Conservation (phyloP, 148 eudicot genomes). For the Pouteria glomerata region DNA sequence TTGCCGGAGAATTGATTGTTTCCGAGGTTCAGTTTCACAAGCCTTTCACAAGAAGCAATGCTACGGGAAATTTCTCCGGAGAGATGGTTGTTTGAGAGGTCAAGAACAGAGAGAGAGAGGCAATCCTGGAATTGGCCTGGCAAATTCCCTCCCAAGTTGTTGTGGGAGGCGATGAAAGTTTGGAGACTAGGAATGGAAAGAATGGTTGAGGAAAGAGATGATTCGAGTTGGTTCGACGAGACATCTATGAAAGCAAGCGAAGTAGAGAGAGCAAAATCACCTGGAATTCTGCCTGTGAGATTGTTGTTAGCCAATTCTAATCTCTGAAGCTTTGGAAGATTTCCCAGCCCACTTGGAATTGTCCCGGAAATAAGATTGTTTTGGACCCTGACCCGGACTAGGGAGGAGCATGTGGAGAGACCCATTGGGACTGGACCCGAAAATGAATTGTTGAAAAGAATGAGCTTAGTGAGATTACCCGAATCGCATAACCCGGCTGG, state of each 20-base stretch:
- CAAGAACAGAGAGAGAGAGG: conserved; percentile 71
- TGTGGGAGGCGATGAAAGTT: conserved; percentile 56
- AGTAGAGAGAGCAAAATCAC: conserved; percentile 52
- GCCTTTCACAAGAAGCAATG: conserved; percentile 66
- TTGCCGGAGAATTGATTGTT: conserved; percentile 55
- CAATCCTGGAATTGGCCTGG: conserved; percentile 78
- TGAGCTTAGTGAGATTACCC: conserved; percentile 77
- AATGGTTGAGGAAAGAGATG: conserved; percentile 61
- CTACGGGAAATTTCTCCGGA: conserved; percentile 66
- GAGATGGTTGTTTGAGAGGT: conserved; percentile 76
- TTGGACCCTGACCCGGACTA: conserved; percentile 75
- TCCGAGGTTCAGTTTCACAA: conserved; percentile 59
- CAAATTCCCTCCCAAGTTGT: conserved; percentile 52
- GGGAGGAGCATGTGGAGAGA: conserved; percentile 54
- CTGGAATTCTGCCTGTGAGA: conserved; percentile 68
- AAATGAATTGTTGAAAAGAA: conserved; percentile 70
- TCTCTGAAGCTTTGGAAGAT: conserved; percentile 65
- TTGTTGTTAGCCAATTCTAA: conserved; percentile 68
- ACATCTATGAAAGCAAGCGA: conserved; percentile 79
- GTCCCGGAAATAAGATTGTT: conserved; percentile 61
- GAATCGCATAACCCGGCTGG: conserved; percentile 52
- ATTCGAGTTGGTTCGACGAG: conserved; percentile 59
- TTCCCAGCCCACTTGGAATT: conserved; percentile 72
- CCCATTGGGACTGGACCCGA: conserved; percentile 64
- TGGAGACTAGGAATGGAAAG: conserved; percentile 66